Percentiles rank a stretch among this genome's conserved stretches.
Evolutionary conservation across 2,329 filamentous ascomycete genomes (phyloP).

Genomic region (Phaeosphaeria sp.): DNA sequence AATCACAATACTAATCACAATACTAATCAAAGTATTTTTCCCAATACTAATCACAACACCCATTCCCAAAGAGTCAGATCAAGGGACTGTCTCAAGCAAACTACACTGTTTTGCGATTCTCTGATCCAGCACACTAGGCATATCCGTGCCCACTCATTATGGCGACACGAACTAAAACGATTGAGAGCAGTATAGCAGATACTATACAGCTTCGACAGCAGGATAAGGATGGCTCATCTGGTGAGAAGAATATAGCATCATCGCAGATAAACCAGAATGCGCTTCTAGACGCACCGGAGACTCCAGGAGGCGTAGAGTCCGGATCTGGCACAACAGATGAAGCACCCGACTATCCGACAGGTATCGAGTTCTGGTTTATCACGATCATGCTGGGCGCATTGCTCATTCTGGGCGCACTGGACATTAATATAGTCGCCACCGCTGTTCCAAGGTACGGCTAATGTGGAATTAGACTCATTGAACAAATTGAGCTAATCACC

Average conservation of each 20-base stretch:
- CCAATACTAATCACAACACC: too few species aligned
- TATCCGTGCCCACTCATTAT: neutral
- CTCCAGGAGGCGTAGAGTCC: neutral
- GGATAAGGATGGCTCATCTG: neutral
- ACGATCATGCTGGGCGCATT: neutral
- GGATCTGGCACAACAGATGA: neutral
- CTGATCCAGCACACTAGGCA: too few species aligned
- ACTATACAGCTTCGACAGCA: neutral
- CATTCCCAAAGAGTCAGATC: too few species aligned
- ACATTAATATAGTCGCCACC: neutral
- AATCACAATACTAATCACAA: too few species aligned
- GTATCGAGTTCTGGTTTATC: neutral
- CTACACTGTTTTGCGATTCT: too few species aligned
- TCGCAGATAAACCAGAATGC: neutral
- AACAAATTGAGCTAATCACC: neutral
- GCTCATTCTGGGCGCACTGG: neutral
- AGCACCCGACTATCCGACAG: neutral
- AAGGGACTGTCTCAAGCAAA: too few species aligned
- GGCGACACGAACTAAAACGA: neutral
- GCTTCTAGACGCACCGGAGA: neutral
- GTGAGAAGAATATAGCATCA: neutral
- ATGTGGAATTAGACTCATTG: too few species aligned
- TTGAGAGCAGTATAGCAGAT: neutral
- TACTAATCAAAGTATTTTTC: too few species aligned
- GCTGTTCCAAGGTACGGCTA: neutral